Percentiles rank a stretch among this genome's conserved stretches.
Conservation (phyloP, 2,329 filamentous ascomycete genomes). For the Magnaporthiopsis incrustans region DNA sequence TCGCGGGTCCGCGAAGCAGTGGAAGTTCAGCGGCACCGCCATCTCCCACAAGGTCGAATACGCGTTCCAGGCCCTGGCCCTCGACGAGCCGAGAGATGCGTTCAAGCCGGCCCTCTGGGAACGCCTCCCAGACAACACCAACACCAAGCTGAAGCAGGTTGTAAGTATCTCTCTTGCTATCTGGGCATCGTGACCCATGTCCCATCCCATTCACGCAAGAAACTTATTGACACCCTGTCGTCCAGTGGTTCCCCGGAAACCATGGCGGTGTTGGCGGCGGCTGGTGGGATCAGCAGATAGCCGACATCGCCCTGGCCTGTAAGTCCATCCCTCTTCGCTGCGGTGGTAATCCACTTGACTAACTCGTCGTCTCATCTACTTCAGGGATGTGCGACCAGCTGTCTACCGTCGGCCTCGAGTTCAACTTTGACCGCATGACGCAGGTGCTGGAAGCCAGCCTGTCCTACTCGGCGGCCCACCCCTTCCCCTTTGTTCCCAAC, state of each 20-base stretch:
- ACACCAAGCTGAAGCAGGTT: slow-evolving; percentile 25
- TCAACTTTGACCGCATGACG: slow-evolving; percentile 31
- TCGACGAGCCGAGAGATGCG: slow-evolving; percentile 37
- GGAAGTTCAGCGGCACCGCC: slow-evolving; percentile 33
- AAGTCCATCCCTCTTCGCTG: slow-evolving; percentile 3
- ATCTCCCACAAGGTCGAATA: slow-evolving; percentile 32
- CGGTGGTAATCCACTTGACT: background rate
- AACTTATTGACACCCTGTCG: background rate
- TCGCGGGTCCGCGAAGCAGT: slow-evolving; percentile 17
- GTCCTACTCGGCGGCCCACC: slow-evolving; percentile 23
- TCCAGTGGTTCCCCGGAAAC: slow-evolving; percentile 49
- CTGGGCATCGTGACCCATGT: background rate
- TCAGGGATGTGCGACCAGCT: slow-evolving; percentile 28
- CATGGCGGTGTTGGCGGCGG: slow-evolving; percentile 58
- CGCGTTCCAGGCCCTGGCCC: slow-evolving; percentile 42
- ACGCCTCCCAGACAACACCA: slow-evolving; percentile 18
- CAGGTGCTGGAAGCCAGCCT: slow-evolving; percentile 19
- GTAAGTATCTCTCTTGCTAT: background rate
- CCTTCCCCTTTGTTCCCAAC: slow-evolving; percentile 20
- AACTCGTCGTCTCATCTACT: background rate
- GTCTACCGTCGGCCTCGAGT: slow-evolving; percentile 22
- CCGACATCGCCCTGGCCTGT: slow-evolving; percentile 25
- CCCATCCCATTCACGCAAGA: too few relatives aligned
- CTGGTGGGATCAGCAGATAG: slow-evolving; percentile 33
- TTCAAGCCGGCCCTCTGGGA: slow-evolving; percentile 37